These are phyloP conservation scores for Psidium friedrichsthalianum DNA, from an alignment of 345 rosid species.

Conservation along the genomic window DNA sequence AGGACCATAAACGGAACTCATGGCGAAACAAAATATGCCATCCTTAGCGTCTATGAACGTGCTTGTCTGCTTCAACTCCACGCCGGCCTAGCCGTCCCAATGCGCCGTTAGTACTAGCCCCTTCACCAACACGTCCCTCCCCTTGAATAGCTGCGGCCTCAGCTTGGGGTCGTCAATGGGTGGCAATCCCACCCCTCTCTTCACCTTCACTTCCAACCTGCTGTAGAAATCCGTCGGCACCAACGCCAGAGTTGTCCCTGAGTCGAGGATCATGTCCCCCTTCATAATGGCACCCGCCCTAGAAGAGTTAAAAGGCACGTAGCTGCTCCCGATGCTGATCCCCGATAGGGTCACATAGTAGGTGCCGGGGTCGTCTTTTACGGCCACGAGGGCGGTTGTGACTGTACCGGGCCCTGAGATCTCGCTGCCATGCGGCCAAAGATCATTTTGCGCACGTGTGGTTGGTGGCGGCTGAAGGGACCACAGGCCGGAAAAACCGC, in stretches of 20 bases:
- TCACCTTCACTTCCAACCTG: slow-evolving; percentile 11
- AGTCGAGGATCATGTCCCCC: slow-evolving; percentile 59
- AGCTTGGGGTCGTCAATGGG: slow-evolving; percentile 14
- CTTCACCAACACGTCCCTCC: background rate
- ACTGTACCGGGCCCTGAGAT: slow-evolving; percentile 24
- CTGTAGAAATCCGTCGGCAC: slow-evolving; percentile 15
- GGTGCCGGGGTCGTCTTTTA: slow-evolving; percentile 13
- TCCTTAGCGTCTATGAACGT: slow-evolving; percentile 19
- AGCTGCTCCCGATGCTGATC: slow-evolving; percentile 23
- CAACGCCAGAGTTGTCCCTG: slow-evolving; percentile 49
- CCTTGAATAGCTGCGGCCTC: slow-evolving; percentile 27
- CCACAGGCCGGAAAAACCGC: slow-evolving; percentile 43
- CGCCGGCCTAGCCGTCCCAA: slow-evolving; percentile 24
- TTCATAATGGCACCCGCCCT: background rate
- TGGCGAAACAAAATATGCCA: slow-evolving; percentile 24
- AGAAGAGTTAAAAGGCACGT: slow-evolving; percentile 11
- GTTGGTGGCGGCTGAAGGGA: slow-evolving; percentile 18
- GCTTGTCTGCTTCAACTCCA: slow-evolving; percentile 15
- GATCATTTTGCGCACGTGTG: slow-evolving; percentile 36
- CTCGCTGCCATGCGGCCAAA: slow-evolving; percentile 31
- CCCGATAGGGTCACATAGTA: slow-evolving; percentile 30
- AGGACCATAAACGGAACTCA: background rate
- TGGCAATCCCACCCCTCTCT: background rate
- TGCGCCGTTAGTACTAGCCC: slow-evolving; percentile 28
- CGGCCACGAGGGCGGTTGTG: slow-evolving; percentile 33